Base-by-base conservation (phyloP, 1,139 yeast genomes). In the Lodderomyces orthopsilosis region DNA sequence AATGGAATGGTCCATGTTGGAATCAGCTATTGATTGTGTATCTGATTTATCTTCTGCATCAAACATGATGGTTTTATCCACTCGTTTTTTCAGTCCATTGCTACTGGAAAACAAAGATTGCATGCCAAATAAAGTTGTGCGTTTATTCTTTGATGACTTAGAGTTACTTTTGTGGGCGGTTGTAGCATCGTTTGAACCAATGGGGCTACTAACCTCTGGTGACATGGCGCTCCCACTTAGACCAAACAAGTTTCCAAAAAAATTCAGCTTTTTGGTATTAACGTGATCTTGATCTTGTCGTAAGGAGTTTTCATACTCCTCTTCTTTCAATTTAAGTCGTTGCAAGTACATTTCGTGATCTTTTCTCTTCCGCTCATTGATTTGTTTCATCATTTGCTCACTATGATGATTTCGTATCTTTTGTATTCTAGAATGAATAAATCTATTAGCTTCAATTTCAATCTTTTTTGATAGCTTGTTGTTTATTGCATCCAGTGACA, bases 341-440 rank as follows among this genome's bases (percentile, higher is more conserved):
- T 58, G 61, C 19, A 72, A 58, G 44, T 68, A 68, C 39, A 56
- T 43, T 46, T 72, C 76, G 48, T 72, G 75, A 47, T 73, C 77
- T 47, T 58, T 59, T 17, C 68, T 59, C 45, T 66, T 70, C 40
- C 78, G 56, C 43, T 70, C 76, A 49, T 63, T 68, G 39, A 73
- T 68, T 49, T 67, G 67, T 42, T 65, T 58, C 17, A 62, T 54
- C 44, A 72, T 70, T 46, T 66, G 68, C 44, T 69, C 66, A 45
- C 65, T 63, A 47, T 71, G 75, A 46, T 68, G 74, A 2, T 64
- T 63, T 46, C 65, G 64, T 41, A 72, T 69, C 35, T 59, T 51
- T 48, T 69, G 68, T 34, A 73, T 69, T 41, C 78, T 54, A 17
- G 63, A 60, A 45, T 67, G 73, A 19, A 73, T 63, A 48, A 72